Percentiles rank a stretch among this genome's conserved stretches.
phyloP scores from a whole-genome alignment of 306 rosid species.

The Casuarina glauca region DNA sequence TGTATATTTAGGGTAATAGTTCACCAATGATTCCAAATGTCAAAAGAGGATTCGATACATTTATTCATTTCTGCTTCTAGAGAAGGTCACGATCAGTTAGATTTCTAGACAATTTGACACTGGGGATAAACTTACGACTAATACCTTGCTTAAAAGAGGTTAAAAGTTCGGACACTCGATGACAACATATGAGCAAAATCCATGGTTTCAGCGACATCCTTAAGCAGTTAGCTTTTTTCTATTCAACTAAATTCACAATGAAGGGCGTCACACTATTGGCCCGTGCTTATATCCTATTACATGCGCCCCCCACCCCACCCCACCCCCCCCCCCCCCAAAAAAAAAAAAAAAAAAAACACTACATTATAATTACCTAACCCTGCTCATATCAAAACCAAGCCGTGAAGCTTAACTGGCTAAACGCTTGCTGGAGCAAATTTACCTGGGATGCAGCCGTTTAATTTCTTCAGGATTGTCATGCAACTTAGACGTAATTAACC shows the following conservation, averaged over 20 bases:
- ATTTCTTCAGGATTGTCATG: slow-evolving; percentile 63
- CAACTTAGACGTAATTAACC: slow-evolving; percentile 63
- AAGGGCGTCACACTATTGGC: background rate
- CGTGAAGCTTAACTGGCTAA: slow-evolving; percentile 21
- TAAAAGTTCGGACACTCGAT: background rate
- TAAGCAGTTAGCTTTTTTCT: background rate
- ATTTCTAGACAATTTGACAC: background rate
- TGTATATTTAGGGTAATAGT: slow-evolving; percentile 33
- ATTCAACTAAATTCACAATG: background rate
- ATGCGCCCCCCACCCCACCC: background rate
- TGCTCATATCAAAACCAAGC: slow-evolving; percentile 7
- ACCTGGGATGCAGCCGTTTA: slow-evolving; percentile 76
- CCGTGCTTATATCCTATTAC: background rate
- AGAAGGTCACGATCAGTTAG: background rate
- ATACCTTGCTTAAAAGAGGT: background rate
- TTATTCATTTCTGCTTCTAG: background rate
- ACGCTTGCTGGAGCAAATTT: slow-evolving; percentile 23
- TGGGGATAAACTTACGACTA: background rate
- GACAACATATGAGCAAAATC: background rate
- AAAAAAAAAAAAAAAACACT: background rate
- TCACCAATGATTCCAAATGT: slow-evolving; percentile 8
- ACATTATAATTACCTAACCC: background rate
- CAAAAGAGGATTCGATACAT: background rate
- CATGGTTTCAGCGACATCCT: background rate
- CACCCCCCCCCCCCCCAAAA: too few relatives aligned